Conservation (phyloP, 2,329 filamentous ascomycete species). For the Penicillium sp. region DNA sequence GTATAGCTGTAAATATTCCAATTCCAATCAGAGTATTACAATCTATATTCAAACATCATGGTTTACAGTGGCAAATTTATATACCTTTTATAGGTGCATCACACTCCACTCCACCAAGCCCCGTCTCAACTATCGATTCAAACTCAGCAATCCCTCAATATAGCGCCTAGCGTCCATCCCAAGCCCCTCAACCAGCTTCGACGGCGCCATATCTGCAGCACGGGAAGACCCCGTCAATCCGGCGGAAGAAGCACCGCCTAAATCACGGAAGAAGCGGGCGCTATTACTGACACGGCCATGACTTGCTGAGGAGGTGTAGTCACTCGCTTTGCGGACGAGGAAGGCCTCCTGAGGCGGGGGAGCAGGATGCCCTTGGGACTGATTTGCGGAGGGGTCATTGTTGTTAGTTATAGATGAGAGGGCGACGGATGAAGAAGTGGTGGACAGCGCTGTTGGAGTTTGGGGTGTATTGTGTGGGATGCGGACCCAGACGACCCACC, state of each 20-base stretch:
- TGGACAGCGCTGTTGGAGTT: constrained; percentile 10
- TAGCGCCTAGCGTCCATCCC: constrained; percentile 48
- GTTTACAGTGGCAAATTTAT: not conserved
- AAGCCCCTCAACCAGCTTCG: constrained; percentile 44
- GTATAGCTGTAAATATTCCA: not conserved
- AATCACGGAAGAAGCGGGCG: constrained; percentile 40
- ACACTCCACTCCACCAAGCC: not conserved
- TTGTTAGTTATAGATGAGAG: constrained; percentile 10
- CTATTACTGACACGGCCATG: constrained; percentile 35
- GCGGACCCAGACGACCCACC: constrained; percentile 67
- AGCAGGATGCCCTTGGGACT: not conserved
- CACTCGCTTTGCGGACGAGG: constrained; percentile 46
- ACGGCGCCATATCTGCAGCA: constrained; percentile 33
- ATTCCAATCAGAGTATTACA: not conserved
- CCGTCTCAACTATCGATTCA: constrained; percentile 38
- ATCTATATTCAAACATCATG: not conserved
- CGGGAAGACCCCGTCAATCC: constrained; percentile 19
- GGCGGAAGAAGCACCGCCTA: constrained; percentile 36
- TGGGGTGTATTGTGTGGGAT: constrained; percentile 33
- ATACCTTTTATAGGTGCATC: not conserved
- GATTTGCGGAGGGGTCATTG: not conserved
- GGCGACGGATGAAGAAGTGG: constrained; percentile 15
- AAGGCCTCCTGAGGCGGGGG: constrained; percentile 41
- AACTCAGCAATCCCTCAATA: constrained; percentile 46
- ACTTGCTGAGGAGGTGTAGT: constrained; percentile 34